Base-by-base conservation (phyloP, 2,329 filamentous ascomycete species). In the Exophiala oligosperma region DNA sequence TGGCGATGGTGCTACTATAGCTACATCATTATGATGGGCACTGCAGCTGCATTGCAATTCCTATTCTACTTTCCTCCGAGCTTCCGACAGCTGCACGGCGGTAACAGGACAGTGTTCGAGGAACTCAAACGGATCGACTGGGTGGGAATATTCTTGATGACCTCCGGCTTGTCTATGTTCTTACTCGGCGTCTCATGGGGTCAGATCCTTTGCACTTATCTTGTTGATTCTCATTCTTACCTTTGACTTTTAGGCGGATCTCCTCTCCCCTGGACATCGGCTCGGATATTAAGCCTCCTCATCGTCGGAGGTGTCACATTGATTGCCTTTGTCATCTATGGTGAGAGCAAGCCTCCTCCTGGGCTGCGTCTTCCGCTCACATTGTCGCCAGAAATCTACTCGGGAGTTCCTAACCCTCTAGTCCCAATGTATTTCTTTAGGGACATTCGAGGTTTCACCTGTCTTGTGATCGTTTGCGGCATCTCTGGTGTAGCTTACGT, bases 71-170 rank as follows among this genome's bases (percentile, higher is more conserved):
- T 74, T 58, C 75, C 74, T 8, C 74, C 75, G 1, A 72, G 70
- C 0, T 77, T 77, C 52, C 67, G 72, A n/a, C 70, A 75, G 7
- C 66, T 76, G 2, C 73, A 76, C 40, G 63, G 67, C 41, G 26
- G 26, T 7, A 74, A 73, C 66, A 9, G 55, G 17, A 74, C 17
- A 32, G 66, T 44, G 68, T 69, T 49, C 12, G 66, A 76, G 60
- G 71, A 73, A 63, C 60, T 77, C 44, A 74, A 71, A 63, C 70
- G 74, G 57, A 70, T 82, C 8, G 81, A 80, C 63, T 78, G 69
- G 60, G 49, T 77, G 38, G 78, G 78, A 24, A 73, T 79, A 43
- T 66, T 76, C 37, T 68, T 80, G 1, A 77, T 73, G 61, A 59
- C 71, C 11, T 65, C 68, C 14, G 77, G 77, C 24, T 69, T 73